Conservation (phyloP, 192 early-diverging fungal species). For the Podochytrium sp. region DNA sequence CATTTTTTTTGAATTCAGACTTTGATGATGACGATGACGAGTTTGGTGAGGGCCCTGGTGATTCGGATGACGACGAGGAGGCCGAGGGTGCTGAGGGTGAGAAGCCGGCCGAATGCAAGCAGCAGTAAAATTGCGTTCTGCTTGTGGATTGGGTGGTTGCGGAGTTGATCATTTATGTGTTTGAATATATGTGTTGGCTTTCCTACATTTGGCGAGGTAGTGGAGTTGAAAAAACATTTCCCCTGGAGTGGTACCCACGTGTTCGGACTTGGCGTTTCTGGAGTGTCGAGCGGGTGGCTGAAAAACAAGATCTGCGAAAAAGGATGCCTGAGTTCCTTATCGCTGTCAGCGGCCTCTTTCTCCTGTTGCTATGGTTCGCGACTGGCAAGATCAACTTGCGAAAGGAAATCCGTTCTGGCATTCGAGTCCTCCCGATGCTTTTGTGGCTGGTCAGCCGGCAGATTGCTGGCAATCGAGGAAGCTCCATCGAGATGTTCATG, state of each 20-base stretch:
- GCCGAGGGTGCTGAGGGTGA: conserved; percentile 47
- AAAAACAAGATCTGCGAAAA: too few species aligned
- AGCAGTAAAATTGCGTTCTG: too few species aligned
- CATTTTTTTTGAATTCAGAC: conserved; percentile 43
- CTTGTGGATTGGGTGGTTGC: too few species aligned
- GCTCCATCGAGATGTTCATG: background rate
- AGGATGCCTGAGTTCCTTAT: too few species aligned
- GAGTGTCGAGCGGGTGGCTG: too few species aligned
- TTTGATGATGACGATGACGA: conserved; percentile 71
- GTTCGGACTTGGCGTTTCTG: too few species aligned
- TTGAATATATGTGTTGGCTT: too few species aligned
- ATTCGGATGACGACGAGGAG: conserved; percentile 72
- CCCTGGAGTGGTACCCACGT: too few species aligned
- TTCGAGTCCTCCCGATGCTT: background rate
- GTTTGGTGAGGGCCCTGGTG: conserved; percentile 67
- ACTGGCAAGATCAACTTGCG: background rate
- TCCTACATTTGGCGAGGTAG: too few species aligned
- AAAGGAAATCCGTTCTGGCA: background rate
- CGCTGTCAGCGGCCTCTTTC: background rate
- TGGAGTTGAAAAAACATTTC: too few species aligned
- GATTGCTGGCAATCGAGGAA: background rate
- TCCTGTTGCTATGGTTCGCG: background rate
- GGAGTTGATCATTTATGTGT: too few species aligned
- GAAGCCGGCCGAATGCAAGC: conserved; percentile 54
- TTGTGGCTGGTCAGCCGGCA: background rate